Percentiles rank a stretch among this genome's conserved stretches.
Evolutionary conservation across 331 rosid genomes (phyloP).

Genomic region (Acacia pycnantha): DNA sequence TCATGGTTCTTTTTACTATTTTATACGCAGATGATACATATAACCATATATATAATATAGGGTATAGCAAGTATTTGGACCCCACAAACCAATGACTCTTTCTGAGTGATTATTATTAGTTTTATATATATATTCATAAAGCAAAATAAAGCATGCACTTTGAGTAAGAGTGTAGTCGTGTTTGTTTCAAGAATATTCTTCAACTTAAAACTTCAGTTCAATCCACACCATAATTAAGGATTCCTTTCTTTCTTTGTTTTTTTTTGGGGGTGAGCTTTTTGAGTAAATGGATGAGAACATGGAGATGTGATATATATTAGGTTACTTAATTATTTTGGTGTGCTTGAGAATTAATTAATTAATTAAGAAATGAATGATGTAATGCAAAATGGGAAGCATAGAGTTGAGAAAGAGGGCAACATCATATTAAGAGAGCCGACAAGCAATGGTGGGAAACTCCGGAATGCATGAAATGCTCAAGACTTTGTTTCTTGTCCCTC

Average conservation of each 20-base stretch:
- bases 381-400: background rate
- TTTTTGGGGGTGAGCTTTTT: background rate
- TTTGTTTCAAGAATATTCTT: background rate
- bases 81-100: background rate
- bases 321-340: background rate
- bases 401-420: background rate
- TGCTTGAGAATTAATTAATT: background rate
- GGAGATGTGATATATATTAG: background rate
- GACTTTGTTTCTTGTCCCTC: background rate
- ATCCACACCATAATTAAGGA: background rate
- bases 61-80: background rate
- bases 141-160: background rate
- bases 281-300: slow-evolving; percentile 31
- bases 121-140: background rate
- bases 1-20: background rate
- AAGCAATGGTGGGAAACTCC: background rate
- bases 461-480: slow-evolving; percentile 1
- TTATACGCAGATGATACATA: background rate
- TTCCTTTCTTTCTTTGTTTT: background rate
- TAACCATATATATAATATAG: background rate
- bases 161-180: background rate
- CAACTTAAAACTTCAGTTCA: background rate
- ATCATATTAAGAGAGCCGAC: background rate
- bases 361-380: background rate
- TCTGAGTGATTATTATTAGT: background rate